Conservation (phyloP, 202 grass and related monocot genomes). For the Zoysia matrella region DNA sequence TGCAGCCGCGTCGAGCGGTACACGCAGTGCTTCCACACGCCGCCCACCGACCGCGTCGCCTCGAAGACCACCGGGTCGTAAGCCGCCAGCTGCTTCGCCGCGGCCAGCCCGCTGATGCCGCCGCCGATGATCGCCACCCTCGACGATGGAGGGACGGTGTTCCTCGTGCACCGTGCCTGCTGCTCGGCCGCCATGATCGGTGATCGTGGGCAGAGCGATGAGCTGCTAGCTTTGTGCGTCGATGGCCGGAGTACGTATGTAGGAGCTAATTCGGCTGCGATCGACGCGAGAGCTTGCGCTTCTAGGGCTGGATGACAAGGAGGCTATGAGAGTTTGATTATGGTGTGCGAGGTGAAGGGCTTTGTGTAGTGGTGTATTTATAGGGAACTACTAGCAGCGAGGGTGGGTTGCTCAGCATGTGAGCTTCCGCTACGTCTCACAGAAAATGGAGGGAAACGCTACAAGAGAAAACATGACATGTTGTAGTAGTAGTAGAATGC, state of each 20-base stretch:
- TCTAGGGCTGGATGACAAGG: not conserved
- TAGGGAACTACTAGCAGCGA: constrained; percentile 19
- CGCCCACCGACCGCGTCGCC: constrained; percentile 68
- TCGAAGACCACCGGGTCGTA: too few relatives aligned
- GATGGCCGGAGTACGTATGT: not conserved
- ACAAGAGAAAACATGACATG: constrained; percentile 2
- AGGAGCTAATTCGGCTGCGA: too few relatives aligned
- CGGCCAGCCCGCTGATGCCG: constrained; percentile 65
- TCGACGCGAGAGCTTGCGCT: not conserved
- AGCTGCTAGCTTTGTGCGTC: not conserved
- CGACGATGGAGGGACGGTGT: constrained; percentile 23
- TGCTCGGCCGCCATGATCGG: constrained; percentile 25
- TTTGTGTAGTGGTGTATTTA: constrained; percentile 36
- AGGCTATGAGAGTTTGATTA: not conserved
- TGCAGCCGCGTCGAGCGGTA: constrained; percentile 89
- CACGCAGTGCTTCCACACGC: constrained; percentile 92
- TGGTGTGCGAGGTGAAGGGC: constrained; percentile 1
- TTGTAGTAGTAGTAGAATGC: not conserved
- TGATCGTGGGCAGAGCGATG: not conserved
- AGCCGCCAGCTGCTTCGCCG: too few relatives aligned
- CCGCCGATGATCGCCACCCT: constrained; percentile 91
- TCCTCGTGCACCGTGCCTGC: constrained; percentile 40
- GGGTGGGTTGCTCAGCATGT: constrained; percentile 22
- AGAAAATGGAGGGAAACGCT: constrained; percentile 58
- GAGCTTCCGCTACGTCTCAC: constrained; percentile 47